A percentile compares a stretch with the other conserved stretches of the same genome.
phyloP scores from a whole-genome alignment of 331 rosid species.

The Quercus phellos region DNA sequence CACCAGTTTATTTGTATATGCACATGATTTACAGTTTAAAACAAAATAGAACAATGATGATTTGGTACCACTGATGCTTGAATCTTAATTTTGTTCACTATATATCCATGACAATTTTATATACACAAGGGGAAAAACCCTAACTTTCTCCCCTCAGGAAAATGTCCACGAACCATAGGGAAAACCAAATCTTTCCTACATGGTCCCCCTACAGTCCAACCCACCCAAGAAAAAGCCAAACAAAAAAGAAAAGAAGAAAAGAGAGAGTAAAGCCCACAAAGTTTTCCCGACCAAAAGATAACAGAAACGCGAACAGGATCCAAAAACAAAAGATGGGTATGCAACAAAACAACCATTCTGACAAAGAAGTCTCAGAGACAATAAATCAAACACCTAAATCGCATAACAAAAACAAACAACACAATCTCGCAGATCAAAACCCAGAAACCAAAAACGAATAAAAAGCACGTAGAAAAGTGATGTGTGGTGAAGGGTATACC shows the following conservation, averaged over 20 bases:
- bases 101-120: neutral
- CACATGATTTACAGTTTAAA: neutral
- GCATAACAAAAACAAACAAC: neutral
- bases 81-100: neutral
- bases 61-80: neutral
- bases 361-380: neutral
- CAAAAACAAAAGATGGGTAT: neutral
- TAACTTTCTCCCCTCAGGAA: neutral
- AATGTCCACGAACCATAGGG: neutral
- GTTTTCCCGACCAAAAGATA: neutral
- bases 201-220: too few relatives aligned
- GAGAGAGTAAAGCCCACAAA: neutral
- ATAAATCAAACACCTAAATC: neutral
- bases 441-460: neutral
- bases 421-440: neutral
- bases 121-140: neutral
- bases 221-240: neutral
- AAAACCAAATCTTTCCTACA: too few relatives aligned
- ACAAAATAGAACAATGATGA: neutral
- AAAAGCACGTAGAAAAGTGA: neutral
- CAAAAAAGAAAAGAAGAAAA: neutral
- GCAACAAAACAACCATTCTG: neutral
- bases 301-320: neutral
- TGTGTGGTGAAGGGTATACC: slow-evolving; percentile 15
- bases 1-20: neutral